Percentiles rank a stretch among this genome's conserved stretches.
Evolutionary conservation across 1,284 basidiomycete species (phyloP).

Genomic region (Fistulinella cinereoalba): DNA sequence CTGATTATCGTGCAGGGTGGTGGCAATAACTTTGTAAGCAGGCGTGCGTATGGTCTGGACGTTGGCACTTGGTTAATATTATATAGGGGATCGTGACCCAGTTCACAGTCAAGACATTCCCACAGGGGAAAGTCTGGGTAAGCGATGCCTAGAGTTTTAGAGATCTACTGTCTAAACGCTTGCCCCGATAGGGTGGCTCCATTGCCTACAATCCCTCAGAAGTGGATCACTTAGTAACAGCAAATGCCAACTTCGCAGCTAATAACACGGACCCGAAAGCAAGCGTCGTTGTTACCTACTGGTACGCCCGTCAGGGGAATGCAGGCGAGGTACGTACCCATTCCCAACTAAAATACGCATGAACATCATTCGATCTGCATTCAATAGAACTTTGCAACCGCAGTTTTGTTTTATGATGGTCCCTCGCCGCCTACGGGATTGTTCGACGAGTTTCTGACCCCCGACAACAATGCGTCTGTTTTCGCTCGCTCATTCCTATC

Average conservation of each 20-base stretch:
- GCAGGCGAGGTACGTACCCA: slow-evolving; percentile 31
- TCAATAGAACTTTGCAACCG: slow-evolving; percentile 48
- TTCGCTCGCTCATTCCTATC: slow-evolving; percentile 38
- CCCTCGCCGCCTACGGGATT: slow-evolving; percentile 40
- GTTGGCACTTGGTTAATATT: background rate
- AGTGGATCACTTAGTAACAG: slow-evolving; percentile 31
- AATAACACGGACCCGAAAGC: slow-evolving; percentile 61
- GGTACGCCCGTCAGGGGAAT: slow-evolving; percentile 32
- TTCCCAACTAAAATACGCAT: slow-evolving; percentile 1
- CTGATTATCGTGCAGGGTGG: slow-evolving; percentile 44
- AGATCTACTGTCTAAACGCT: background rate
- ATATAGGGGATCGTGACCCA: slow-evolving; percentile 59
- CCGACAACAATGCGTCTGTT: slow-evolving; percentile 27
- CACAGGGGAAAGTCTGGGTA: slow-evolving; percentile 61
- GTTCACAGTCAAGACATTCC: slow-evolving; percentile 52
- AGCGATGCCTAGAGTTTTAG: slow-evolving; percentile 1
- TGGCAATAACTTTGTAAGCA: slow-evolving; percentile 58
- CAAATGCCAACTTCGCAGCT: slow-evolving; percentile 50
- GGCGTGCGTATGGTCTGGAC: slow-evolving; percentile 1
- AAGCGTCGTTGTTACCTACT: slow-evolving; percentile 52
- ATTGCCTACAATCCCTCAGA: slow-evolving; percentile 40
- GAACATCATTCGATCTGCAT: slow-evolving; percentile 11
- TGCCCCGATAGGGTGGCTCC: slow-evolving; percentile 48
- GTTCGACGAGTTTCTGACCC: slow-evolving; percentile 42
- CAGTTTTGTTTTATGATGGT: slow-evolving; percentile 43